Evolutionary conservation across 345 rosid genomes (phyloP).

Genomic region (Camelina sativa): DNA sequence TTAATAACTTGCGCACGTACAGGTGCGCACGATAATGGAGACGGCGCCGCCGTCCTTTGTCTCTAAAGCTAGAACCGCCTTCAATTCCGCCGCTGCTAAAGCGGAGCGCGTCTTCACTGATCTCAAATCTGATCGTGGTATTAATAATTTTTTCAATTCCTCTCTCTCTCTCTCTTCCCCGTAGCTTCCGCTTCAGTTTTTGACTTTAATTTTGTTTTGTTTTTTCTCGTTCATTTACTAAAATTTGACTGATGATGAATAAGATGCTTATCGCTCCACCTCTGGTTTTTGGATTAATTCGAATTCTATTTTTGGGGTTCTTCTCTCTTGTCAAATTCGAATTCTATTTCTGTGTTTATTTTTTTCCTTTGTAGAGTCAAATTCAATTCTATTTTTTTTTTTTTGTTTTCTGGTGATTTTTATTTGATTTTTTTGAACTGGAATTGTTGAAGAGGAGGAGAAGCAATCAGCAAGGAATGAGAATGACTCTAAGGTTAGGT

Average conservation of each 20-base stretch:
- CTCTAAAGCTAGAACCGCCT: constrained; percentile 85
- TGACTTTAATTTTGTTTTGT: neutral
- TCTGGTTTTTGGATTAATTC: constrained; percentile 29
- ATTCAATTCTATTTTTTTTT: constrained; percentile 10
- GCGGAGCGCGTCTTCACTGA: constrained; percentile 97
- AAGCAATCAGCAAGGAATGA: constrained; percentile 49
- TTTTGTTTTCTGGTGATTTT: constrained; percentile 16
- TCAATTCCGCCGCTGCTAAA: constrained; percentile 95
- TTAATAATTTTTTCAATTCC: neutral
- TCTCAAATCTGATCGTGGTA: constrained; percentile 83
- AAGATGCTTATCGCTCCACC: constrained; percentile 30
- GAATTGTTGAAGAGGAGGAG: constrained; percentile 57
- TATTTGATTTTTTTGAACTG: constrained; percentile 11
- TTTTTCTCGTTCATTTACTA: constrained; percentile 40
- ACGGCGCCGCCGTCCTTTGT: constrained; percentile 80
- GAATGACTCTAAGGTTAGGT: constrained; percentile 56
- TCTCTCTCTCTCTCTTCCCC: neutral
- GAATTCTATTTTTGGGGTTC: constrained; percentile 34
- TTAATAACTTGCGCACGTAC: constrained; percentile 41
- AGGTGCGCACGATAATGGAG: constrained; percentile 51
- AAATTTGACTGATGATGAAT: constrained; percentile 41
- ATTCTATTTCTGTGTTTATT: constrained; percentile 26
- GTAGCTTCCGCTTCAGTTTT: constrained; percentile 32
- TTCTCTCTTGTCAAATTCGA: constrained; percentile 25
- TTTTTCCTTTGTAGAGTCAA: neutral